These are phyloP conservation scores for Scleromitrula shiraiana DNA, from an alignment of 2,329 filamentous ascomycete species.

Conservation along the genomic window DNA sequence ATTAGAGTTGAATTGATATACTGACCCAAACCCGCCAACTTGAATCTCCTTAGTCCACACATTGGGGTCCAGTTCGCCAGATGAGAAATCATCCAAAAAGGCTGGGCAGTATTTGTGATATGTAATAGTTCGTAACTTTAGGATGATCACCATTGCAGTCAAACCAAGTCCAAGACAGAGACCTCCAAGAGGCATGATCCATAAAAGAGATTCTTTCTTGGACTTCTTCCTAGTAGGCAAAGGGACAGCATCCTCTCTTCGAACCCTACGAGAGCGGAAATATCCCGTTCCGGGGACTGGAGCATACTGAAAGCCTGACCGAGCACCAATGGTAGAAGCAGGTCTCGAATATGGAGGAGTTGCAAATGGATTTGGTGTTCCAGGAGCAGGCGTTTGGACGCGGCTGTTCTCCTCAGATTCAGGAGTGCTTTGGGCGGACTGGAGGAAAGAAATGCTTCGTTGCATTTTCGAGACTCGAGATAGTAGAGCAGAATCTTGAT, in stretches of 20 bases:
- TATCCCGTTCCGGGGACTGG: conserved; percentile 34
- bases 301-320: conserved; percentile 16
- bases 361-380: conserved; percentile 12
- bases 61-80: conserved; percentile 26
- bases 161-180: conserved; percentile 60
- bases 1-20: conserved; percentile 47
- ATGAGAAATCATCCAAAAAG: conserved; percentile 38
- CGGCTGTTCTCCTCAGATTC: conserved; percentile 7
- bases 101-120: conserved; percentile 69
- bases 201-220: conserved; percentile 73
- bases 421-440: conserved; percentile 1
- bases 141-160: conserved; percentile 63
- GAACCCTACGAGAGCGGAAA: conserved; percentile 66
- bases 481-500: neutral
- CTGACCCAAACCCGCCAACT: conserved; percentile 33
- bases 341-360: conserved; percentile 14
- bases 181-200: conserved; percentile 64
- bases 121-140: conserved; percentile 60
- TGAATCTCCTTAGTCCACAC: conserved; percentile 43
- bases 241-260: conserved; percentile 62
- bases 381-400: conserved; percentile 3
- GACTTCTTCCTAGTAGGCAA: conserved; percentile 65
- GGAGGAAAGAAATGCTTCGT: neutral
- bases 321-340: conserved; percentile 13
- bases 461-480: neutral